Percentiles rank a stretch among this genome's conserved stretches.
These are phyloP conservation scores for Strobilomyces echinocephalus DNA, from an alignment of 768 basidiomycete species.

Conservation along the genomic window DNA sequence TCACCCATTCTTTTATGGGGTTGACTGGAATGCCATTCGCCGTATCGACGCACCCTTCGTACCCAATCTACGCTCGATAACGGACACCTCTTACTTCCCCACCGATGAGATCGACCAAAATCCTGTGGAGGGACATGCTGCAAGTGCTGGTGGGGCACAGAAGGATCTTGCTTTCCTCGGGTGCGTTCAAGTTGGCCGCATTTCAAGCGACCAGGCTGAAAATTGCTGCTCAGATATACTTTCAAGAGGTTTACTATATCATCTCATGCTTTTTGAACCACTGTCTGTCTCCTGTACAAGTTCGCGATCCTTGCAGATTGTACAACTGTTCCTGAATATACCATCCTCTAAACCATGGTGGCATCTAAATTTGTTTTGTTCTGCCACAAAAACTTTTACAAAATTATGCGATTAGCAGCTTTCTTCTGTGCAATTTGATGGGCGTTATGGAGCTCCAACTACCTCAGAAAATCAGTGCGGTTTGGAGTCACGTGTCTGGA, in stretches of 20 bases:
- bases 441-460: too few species aligned
- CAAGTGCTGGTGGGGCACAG: conserved; percentile 37
- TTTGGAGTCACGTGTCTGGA: too few species aligned
- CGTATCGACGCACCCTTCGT: conserved; percentile 93
- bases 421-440: too few species aligned
- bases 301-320: background rate
- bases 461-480: too few species aligned
- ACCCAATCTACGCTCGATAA: conserved; percentile 89
- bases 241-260: conserved; percentile 74
- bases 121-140: conserved; percentile 41
- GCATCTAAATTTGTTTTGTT: too few species aligned
- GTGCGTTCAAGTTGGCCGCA: conserved; percentile 30
- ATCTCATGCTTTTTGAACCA: conserved; percentile 45
- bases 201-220: background rate
- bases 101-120: conserved; percentile 88
- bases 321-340: background rate
- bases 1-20: conserved; percentile 93
- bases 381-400: too few species aligned
- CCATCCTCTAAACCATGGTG: too few species aligned
- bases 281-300: background rate
- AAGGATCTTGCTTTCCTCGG: conserved; percentile 68
- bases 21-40: conserved; percentile 87
- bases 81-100: conserved; percentile 98
- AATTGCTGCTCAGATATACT: conserved; percentile 50
- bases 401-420: too few species aligned